Evolutionary conservation across 2,329 filamentous ascomycete species (phyloP).

Genomic region (Phialophora expanda): DNA sequence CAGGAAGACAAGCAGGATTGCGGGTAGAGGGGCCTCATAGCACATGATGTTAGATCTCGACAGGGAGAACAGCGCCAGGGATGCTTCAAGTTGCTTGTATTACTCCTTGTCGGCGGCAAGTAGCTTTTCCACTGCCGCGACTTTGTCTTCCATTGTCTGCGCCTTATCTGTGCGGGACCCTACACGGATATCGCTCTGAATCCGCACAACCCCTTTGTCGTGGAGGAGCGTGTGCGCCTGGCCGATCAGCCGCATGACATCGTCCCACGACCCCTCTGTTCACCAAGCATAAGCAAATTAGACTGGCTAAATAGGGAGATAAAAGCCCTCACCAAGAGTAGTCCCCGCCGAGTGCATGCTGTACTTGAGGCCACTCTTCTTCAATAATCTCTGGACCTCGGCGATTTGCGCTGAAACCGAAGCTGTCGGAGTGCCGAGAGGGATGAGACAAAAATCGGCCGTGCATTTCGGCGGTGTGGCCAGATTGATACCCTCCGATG

Average conservation of each 20-base stretch:
- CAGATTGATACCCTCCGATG: constrained; percentile 19
- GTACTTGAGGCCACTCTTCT: constrained; percentile 78
- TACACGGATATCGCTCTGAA: constrained; percentile 87
- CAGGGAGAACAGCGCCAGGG: not conserved
- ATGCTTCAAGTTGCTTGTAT: not conserved
- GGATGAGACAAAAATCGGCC: constrained; percentile 90
- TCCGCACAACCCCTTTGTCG: constrained; percentile 73
- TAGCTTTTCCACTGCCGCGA: constrained; percentile 63
- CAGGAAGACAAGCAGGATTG: too few species aligned
- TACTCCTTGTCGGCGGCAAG: constrained; percentile 45
- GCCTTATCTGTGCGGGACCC: constrained; percentile 86
- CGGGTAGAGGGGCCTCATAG: not conserved
- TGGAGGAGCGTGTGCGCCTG: constrained; percentile 82
- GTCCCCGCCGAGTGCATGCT: constrained; percentile 94
- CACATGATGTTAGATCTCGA: not conserved
- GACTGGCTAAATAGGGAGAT: not conserved
- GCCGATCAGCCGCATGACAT: constrained; percentile 83
- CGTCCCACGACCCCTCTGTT: constrained; percentile 87
- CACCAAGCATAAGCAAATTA: not conserved
- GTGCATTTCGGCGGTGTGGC: constrained; percentile 75
- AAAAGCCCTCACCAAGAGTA: constrained; percentile 73
- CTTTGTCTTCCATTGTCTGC: constrained; percentile 81
- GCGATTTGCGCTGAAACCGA: constrained; percentile 85
- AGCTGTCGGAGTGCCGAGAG: constrained; percentile 77
- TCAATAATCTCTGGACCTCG: constrained; percentile 82